phyloP scores from a whole-genome alignment of 148 eudicot genomes.

The Persicaria maculosa region DNA sequence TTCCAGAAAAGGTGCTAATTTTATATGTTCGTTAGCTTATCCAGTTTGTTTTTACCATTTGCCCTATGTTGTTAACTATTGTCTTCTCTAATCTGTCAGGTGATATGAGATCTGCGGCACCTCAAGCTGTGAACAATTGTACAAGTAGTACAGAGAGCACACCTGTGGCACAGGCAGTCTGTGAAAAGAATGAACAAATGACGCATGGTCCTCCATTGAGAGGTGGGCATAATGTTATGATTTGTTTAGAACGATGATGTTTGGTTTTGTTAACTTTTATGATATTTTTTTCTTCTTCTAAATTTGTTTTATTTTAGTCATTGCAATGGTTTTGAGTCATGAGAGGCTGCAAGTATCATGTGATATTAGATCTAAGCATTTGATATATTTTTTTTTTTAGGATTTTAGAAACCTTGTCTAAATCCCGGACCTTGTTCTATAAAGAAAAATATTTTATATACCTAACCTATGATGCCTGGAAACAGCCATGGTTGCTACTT shows the following conservation, averaged over 20 bases:
- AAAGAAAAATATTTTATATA: neutral
- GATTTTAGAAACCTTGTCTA: neutral
- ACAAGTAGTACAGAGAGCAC: constrained; percentile 69
- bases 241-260: neutral
- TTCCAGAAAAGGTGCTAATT: constrained; percentile 39
- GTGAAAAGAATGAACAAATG: constrained; percentile 41
- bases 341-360: neutral
- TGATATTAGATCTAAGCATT: neutral
- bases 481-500: neutral
- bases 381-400: neutral
- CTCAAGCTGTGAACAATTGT: constrained; percentile 33
- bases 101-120: constrained; percentile 35
- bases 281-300: neutral
- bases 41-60: constrained; percentile 10
- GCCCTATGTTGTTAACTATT: neutral
- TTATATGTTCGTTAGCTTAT: neutral
- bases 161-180: constrained; percentile 40
- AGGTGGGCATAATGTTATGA: constrained; percentile 27
- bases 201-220: constrained; percentile 46
- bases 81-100: constrained; percentile 28
- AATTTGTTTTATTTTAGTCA: neutral
- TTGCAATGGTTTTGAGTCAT: neutral
- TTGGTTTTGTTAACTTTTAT: neutral
- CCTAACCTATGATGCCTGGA: neutral
- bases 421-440: neutral